These are phyloP conservation scores for Balakata baccata DNA, from an alignment of 345 rosid genomes.

Conservation along the genomic window DNA sequence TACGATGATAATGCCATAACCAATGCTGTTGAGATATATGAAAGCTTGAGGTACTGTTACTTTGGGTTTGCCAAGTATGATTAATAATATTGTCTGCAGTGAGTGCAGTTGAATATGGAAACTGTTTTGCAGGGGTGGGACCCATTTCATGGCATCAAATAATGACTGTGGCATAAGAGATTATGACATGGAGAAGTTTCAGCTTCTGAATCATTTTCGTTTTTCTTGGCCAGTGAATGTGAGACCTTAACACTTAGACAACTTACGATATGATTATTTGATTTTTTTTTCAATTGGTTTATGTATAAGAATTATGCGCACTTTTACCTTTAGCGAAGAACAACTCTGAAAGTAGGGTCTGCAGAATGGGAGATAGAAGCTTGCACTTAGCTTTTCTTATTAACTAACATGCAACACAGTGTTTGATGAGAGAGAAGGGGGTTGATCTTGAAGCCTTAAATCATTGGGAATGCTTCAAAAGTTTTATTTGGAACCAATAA, in stretches of 20 bases:
- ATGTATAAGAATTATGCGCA: background rate
- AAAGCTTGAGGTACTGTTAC: slow-evolving; percentile 42
- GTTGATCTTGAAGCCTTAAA: background rate
- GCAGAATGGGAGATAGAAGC: too few relatives aligned
- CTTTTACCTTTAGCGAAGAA: background rate
- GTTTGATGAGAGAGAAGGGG: background rate
- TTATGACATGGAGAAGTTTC: slow-evolving; percentile 53
- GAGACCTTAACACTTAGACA: slow-evolving; percentile 7
- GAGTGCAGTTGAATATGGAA: background rate
- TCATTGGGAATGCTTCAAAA: background rate
- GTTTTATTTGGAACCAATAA: background rate
- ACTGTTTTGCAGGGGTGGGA: slow-evolving; percentile 50
- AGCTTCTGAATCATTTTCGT: slow-evolving; percentile 41
- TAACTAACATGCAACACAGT: background rate
- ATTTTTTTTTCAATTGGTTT: background rate
- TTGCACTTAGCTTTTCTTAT: background rate
- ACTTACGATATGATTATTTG: background rate
- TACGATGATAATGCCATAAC: slow-evolving; percentile 61
- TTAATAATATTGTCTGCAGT: background rate
- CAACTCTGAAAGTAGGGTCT: background rate
- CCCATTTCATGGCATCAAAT: slow-evolving; percentile 51
- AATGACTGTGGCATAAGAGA: slow-evolving; percentile 50
- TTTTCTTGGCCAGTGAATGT: slow-evolving; percentile 72
- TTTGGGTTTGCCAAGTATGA: background rate
- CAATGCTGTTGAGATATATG: slow-evolving; percentile 59